Base-by-base conservation (phyloP, 176 grass and related monocot genomes). In the Ampelocalamus luodianensis region DNA sequence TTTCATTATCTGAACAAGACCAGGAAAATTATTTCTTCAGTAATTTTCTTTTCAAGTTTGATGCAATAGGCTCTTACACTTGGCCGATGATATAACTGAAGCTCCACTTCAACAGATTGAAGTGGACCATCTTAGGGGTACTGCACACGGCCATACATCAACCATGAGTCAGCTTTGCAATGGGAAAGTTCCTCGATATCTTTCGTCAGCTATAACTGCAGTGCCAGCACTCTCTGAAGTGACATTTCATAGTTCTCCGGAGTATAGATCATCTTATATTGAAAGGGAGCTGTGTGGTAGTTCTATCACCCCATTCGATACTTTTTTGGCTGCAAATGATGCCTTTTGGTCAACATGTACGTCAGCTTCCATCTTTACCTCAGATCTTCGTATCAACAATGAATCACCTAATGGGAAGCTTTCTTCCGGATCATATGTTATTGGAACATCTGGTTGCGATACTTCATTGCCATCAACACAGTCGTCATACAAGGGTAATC, bases 351-450 rank as follows among this genome's bases (percentile, higher is more conserved):
- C 71, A 43, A 82, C 53, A 10, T 55, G 75, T 63, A 43, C 67
- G 48, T 72, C 85, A 42, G n/a, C 74, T 58, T 89, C 76, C 78
- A 60, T 26, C 12, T 78, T 85, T 76, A 76, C 80, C 56, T 88
- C 82, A 85, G 82, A 83, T 62, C 50, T 56, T 90, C 62, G 55
- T 85, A 68, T 58, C 60, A 74, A 72, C 58, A 43, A 76, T 66
- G 38, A 66, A 55, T 50, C 60, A 54, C 49, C 51, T 87, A 22
- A 42, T 54, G 51, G 56, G 58, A 78, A 76, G 65, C 51, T 84
- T 81, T 72, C 12, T 69, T 61, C 51, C 74, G 76, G 29, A 62
- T 53, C 86, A 11, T 65, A 90, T 88, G 26, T 46, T 68, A 56
- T 26, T 45, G 74, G 63, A 43, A 71, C 61, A 78, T 73, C 17